Conservation (phyloP, 495 filamentous ascomycete genomes). For the Amniculicola lignicola region DNA sequence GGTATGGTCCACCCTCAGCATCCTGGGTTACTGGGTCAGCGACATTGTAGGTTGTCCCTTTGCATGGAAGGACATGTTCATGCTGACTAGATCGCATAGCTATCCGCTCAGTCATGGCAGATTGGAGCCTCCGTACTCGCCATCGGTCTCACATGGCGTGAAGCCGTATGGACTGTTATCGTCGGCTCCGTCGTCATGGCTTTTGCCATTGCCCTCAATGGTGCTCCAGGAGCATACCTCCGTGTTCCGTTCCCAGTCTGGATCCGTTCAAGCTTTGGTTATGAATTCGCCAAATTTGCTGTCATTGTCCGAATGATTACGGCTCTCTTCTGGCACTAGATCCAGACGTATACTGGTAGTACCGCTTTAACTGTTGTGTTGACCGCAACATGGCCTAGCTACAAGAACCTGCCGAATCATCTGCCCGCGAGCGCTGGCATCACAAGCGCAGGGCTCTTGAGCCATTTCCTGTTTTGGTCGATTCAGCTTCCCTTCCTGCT, state of each 20-base stretch:
- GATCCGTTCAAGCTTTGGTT: conserved; percentile 43
- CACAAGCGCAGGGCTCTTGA: background rate
- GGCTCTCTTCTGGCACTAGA: conserved; percentile 48
- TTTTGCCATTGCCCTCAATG: conserved; percentile 50
- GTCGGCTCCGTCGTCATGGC: conserved; percentile 43
- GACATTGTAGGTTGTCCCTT: conserved; percentile 47
- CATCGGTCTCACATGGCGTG: conserved; percentile 50
- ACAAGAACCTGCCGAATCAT: background rate
- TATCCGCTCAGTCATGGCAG: conserved; percentile 50
- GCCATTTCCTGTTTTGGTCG: conserved; percentile 2
- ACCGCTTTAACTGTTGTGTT: conserved; percentile 34
- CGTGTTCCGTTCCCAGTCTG: conserved; percentile 48
- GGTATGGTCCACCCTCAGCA: conserved; percentile 46
- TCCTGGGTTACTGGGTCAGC: conserved; percentile 51
- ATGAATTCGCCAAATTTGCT: conserved; percentile 41
- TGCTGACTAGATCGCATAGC: conserved; percentile 25
- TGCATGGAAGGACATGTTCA: conserved; percentile 38
- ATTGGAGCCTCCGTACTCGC: conserved; percentile 56
- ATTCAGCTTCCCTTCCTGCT: conserved; percentile 35
- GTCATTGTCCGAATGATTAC: conserved; percentile 47
- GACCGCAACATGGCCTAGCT: background rate
- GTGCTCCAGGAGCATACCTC: conserved; percentile 47
- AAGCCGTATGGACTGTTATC: conserved; percentile 37
- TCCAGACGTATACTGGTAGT: conserved; percentile 45
- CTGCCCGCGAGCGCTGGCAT: background rate